Evolutionary conservation across 1,284 basidiomycete species (phyloP).

Genomic region (Xerocomus amazonicus): DNA sequence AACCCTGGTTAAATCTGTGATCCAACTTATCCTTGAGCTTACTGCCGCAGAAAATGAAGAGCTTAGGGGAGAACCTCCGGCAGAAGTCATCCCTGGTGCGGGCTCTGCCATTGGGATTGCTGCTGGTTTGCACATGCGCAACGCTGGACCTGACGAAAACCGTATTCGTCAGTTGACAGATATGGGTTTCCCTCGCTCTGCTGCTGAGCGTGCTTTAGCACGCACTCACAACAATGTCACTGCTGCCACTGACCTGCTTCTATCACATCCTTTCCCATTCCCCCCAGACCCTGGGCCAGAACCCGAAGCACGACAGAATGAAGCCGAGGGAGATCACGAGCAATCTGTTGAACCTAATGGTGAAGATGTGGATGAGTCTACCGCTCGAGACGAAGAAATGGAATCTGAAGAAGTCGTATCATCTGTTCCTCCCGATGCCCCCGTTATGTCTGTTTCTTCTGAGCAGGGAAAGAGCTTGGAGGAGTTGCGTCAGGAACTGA

Average conservation of each 20-base stretch:
- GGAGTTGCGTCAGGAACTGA: slow-evolving; percentile 62
- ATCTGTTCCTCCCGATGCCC: slow-evolving; percentile 11
- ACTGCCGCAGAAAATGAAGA: slow-evolving; percentile 82
- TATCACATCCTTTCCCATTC: slow-evolving; percentile 80
- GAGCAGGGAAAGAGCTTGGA: slow-evolving; percentile 50
- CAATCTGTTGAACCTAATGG: slow-evolving; percentile 27
- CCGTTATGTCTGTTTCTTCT: slow-evolving; percentile 8
- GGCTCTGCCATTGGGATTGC: slow-evolving; percentile 31
- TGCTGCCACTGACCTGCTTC: slow-evolving; percentile 85
- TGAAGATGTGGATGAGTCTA: slow-evolving; percentile 26
- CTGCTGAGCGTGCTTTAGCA: slow-evolving; percentile 79
- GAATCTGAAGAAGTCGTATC: slow-evolving; percentile 26
- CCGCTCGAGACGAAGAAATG: slow-evolving; percentile 29
- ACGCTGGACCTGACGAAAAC: slow-evolving; percentile 65
- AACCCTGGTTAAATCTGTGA: slow-evolving; percentile 69
- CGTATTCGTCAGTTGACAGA: slow-evolving; percentile 83
- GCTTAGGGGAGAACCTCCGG: slow-evolving; percentile 39
- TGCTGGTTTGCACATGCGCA: slow-evolving; percentile 39
- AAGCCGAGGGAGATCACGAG: slow-evolving; percentile 29
- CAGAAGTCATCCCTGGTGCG: slow-evolving; percentile 24
- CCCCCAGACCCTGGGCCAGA: slow-evolving; percentile 54
- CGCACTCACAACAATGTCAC: slow-evolving; percentile 88
- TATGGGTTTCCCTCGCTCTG: slow-evolving; percentile 93
- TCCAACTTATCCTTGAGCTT: slow-evolving; percentile 79
- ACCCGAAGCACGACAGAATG: slow-evolving; percentile 34